phyloP scores from a whole-genome alignment of 148 eudicot genomes.

The Heliosperma pusillum region DNA sequence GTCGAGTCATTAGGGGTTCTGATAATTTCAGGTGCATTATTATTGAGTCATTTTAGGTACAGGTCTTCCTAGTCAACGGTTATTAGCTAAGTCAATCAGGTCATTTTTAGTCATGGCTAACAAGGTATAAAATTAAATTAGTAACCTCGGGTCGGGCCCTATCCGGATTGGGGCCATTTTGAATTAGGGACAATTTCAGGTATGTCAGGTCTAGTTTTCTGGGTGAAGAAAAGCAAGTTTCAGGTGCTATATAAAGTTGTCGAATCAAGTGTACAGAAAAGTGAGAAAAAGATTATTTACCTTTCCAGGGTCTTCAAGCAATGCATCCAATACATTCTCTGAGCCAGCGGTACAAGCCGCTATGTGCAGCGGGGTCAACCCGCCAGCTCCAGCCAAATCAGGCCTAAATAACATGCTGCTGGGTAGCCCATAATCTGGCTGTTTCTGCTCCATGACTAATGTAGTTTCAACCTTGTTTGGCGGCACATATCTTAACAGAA shows the following conservation, averaged over 20 bases:
- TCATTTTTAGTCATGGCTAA: no score
- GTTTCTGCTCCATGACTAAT: constrained; percentile 22
- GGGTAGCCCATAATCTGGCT: constrained; percentile 4
- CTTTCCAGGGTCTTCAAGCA: constrained; percentile 87
- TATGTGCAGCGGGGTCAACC: constrained; percentile 91
- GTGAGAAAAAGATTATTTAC: constrained; percentile 32
- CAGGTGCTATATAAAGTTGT: not conserved
- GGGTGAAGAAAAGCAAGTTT: no score
- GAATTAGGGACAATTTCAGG: no score
- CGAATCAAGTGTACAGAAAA: not conserved
- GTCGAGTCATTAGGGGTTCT: no score
- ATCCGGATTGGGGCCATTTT: no score
- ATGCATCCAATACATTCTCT: constrained; percentile 73
- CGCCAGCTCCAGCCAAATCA: constrained; percentile 66
- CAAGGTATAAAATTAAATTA: no score
- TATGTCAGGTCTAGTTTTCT: no score
- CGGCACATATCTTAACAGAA: constrained; percentile 50
- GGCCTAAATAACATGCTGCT: constrained; percentile 59
- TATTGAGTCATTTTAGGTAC: no score
- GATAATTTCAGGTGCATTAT: no score
- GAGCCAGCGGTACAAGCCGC: constrained; percentile 65
- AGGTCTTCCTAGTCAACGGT: no score
- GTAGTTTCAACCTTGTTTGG: constrained; percentile 30
- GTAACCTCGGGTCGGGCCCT: no score
- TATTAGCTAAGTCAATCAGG: no score